Evolutionary conservation across 495 filamentous ascomycete genomes (phyloP).

Genomic region (Penicillium taxi): DNA sequence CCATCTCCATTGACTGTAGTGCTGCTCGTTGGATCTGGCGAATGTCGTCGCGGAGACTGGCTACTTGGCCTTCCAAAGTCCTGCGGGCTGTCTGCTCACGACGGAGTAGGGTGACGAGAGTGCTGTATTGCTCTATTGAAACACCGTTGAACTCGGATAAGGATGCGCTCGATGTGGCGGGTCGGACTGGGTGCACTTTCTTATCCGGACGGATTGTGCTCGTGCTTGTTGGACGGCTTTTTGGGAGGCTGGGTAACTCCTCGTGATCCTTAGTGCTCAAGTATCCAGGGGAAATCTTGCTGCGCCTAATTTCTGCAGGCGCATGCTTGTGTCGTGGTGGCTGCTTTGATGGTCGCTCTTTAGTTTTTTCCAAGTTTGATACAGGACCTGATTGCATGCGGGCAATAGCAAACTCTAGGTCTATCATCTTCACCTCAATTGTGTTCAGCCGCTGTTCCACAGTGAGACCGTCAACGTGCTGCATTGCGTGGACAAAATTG

Average conservation of each 20-base stretch:
- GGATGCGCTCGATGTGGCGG: conserved; percentile 26
- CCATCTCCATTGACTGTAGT: conserved; percentile 24
- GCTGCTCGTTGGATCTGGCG: conserved; percentile 31
- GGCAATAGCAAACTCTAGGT: conserved; percentile 48
- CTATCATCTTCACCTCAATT: conserved; percentile 48
- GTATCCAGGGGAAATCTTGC: conserved; percentile 13
- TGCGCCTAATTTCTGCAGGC: conserved; percentile 16
- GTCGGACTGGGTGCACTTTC: conserved; percentile 22
- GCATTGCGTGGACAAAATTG: conserved; percentile 35
- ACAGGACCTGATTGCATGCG: conserved; percentile 37
- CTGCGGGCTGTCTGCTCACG: conserved; percentile 49
- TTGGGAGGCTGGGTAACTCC: conserved; percentile 16
- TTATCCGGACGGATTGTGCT: conserved; percentile 33
- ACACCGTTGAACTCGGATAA: conserved; percentile 30
- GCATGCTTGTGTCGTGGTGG: conserved; percentile 11
- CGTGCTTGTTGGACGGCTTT: conserved; percentile 31
- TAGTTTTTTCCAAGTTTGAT: too few relatives aligned
- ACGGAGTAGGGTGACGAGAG: conserved; percentile 46
- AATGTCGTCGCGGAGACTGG: conserved; percentile 45
- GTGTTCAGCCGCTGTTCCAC: conserved; percentile 46
- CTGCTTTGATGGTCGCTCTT: conserved; percentile 11
- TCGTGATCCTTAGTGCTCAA: conserved; percentile 11
- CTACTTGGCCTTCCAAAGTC: conserved; percentile 45
- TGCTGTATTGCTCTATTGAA: conserved; percentile 51
- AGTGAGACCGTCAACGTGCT: conserved; percentile 39